These are phyloP conservation scores for Fomitiporia mediterranea DNA, from an alignment of 1,284 basidiomycete genomes.

Conservation along the genomic window DNA sequence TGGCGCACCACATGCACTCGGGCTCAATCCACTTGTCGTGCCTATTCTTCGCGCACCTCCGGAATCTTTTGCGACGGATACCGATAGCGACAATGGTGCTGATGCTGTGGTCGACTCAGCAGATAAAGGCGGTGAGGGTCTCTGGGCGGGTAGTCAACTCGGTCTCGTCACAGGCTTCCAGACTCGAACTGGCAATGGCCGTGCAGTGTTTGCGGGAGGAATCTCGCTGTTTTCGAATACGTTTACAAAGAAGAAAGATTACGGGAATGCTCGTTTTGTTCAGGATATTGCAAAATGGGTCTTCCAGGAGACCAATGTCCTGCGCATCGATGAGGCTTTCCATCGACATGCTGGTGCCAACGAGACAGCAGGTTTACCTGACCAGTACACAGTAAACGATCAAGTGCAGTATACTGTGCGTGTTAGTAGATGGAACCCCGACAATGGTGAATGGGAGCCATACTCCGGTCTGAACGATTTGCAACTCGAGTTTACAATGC, in stretches of 20 bases:
- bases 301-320: conserved; percentile 83
- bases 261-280: conserved; percentile 73
- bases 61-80: conserved; percentile 67
- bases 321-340: conserved; percentile 71
- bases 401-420: conserved; percentile 76
- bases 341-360: conserved; percentile 69
- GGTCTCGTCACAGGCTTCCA: conserved; percentile 88
- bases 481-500: conserved; percentile 96
- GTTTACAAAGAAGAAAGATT: conserved; percentile 56
- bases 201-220: conserved; percentile 81
- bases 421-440: conserved; percentile 61
- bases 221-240: conserved; percentile 74
- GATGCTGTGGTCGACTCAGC: conserved; percentile 58
- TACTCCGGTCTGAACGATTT: conserved; percentile 70
- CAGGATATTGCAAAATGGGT: conserved; percentile 82
- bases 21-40: conserved; percentile 77
- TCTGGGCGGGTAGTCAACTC: conserved; percentile 75
- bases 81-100: conserved; percentile 52
- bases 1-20: conserved; percentile 70
- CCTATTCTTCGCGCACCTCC: conserved; percentile 77
- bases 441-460: conserved; percentile 60
- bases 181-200: conserved; percentile 62
- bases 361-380: conserved; percentile 34
- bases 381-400: conserved; percentile 86
- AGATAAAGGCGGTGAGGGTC: conserved; percentile 67